Conservation (phyloP, 768 basidiomycete species). For the Ramaria rubella region DNA sequence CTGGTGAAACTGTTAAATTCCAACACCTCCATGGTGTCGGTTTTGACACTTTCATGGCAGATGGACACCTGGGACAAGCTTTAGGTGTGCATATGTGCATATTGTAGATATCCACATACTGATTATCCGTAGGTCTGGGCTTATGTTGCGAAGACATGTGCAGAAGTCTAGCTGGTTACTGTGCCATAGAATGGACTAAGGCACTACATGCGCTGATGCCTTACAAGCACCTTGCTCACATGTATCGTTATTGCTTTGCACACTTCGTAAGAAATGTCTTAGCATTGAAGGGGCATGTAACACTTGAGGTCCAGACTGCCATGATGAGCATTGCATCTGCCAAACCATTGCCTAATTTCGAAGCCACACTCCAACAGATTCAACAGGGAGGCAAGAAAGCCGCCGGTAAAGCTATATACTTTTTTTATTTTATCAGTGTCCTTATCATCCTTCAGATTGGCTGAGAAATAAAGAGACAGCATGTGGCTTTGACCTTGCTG, state of each 20-base stretch:
- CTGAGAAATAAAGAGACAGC: slow-evolving; percentile 21
- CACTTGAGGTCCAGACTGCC: slow-evolving; percentile 9
- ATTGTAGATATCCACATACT: neutral
- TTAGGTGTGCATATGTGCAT: slow-evolving; percentile 12
- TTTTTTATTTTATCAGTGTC: neutral
- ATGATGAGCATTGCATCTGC: slow-evolving; percentile 25
- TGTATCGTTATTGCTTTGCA: slow-evolving; percentile 19
- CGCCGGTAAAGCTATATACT: slow-evolving; percentile 12
- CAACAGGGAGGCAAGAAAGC: slow-evolving; percentile 20
- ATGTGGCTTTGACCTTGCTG: slow-evolving; percentile 19
- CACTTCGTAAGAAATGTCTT: slow-evolving; percentile 21
- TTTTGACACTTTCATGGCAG: slow-evolving; percentile 19
- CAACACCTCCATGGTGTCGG: slow-evolving; percentile 22
- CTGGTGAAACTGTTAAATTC: slow-evolving; percentile 16
- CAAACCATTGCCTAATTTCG: slow-evolving; percentile 16
- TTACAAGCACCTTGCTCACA: slow-evolving; percentile 23
- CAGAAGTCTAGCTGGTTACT: slow-evolving; percentile 10
- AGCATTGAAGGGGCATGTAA: slow-evolving; percentile 10
- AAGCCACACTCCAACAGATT: slow-evolving; percentile 15
- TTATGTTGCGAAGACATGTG: slow-evolving; percentile 12
- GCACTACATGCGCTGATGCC: slow-evolving; percentile 15
- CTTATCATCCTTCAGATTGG: slow-evolving; percentile 20
- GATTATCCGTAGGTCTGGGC: slow-evolving; percentile 15
- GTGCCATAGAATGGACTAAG: neutral
- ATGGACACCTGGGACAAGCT: slow-evolving; percentile 23